phyloP scores from a whole-genome alignment of 2,329 filamentous ascomycete genomes.

The Diaporthe batatas region DNA sequence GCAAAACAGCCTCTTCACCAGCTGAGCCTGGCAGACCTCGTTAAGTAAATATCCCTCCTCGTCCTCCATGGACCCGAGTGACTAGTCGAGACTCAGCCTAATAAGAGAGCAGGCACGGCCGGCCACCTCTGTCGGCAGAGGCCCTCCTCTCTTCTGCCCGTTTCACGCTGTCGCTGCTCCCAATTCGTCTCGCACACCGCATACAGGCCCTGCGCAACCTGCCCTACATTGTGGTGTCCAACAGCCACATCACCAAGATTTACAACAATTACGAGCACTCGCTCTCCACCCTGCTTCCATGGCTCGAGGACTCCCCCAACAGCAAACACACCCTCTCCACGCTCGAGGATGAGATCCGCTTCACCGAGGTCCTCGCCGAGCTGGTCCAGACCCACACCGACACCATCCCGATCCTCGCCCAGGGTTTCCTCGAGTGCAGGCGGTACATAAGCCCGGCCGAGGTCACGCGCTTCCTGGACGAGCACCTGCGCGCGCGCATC shows the following conservation, averaged over 20 bases:
- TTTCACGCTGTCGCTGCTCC: slow-evolving; percentile 93
- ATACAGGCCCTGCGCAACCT: slow-evolving; percentile 94
- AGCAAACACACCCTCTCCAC: slow-evolving; percentile 74
- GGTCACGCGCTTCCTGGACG: slow-evolving; percentile 93
- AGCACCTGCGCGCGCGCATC: slow-evolving; percentile 92
- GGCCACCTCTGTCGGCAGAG: slow-evolving; percentile 83
- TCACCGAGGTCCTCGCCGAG: slow-evolving; percentile 93
- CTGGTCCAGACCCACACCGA: slow-evolving; percentile 95
- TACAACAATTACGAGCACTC: slow-evolving; percentile 98
- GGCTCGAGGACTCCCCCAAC: slow-evolving; percentile 58
- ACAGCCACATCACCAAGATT: slow-evolving; percentile 92
- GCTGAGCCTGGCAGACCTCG: slow-evolving; percentile 87
- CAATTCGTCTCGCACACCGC: slow-evolving; percentile 91
- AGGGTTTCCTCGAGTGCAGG: slow-evolving; percentile 92
- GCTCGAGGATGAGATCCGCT: slow-evolving; percentile 88
- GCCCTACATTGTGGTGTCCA: slow-evolving; percentile 98
- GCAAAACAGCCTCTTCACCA: slow-evolving; percentile 84
- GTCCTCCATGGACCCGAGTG: slow-evolving; percentile 19
- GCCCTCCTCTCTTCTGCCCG: slow-evolving; percentile 92
- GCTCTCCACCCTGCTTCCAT: slow-evolving; percentile 89
- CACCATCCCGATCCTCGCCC: slow-evolving; percentile 92
- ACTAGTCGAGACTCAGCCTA: not conserved
- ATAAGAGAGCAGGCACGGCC: slow-evolving; percentile 70
- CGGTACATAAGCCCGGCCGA: slow-evolving; percentile 87
- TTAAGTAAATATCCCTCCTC: slow-evolving; percentile 71